phyloP scores from a whole-genome alignment of 1,284 basidiomycete genomes.

The Irpex sp. region DNA sequence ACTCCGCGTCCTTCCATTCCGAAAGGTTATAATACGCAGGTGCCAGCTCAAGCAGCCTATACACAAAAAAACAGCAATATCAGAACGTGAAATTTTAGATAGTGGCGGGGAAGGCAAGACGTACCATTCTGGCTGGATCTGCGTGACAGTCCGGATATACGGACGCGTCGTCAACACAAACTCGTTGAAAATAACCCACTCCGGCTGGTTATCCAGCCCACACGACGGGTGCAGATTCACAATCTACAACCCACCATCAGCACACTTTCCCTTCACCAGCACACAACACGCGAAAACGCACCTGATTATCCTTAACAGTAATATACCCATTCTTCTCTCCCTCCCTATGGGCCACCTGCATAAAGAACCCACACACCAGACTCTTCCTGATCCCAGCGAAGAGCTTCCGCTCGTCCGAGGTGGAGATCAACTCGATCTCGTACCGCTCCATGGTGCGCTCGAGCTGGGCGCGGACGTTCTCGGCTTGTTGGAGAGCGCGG shows the following conservation, averaged over 20 bases:
- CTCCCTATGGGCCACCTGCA: constrained; percentile 97
- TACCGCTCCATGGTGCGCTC: constrained; percentile 93
- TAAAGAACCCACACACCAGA: constrained; percentile 94
- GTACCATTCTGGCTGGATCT: constrained; percentile 87
- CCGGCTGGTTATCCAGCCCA: constrained; percentile 89
- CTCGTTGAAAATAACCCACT: constrained; percentile 98
- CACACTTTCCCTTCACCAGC: background rate
- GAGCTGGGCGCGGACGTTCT: constrained; percentile 93
- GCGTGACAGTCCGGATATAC: constrained; percentile 91
- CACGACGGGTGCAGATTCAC: constrained; percentile 95
- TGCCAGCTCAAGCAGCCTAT: constrained; percentile 83
- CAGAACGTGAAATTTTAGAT: background rate
- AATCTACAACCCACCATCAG: constrained; percentile 41
- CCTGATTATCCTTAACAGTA: constrained; percentile 95
- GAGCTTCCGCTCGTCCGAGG: constrained; percentile 76
- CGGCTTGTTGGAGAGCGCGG: constrained; percentile 86
- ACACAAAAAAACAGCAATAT: no score
- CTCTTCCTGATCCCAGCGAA: constrained; percentile 82
- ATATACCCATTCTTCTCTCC: constrained; percentile 86
- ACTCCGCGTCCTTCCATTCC: constrained; percentile 68
- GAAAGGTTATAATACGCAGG: constrained; percentile 76
- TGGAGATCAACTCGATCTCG: constrained; percentile 81
- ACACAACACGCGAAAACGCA: constrained; percentile 24
- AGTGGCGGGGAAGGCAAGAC: constrained; percentile 19
- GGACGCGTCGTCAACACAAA: constrained; percentile 91